These are phyloP conservation scores for Camelina sativa DNA, from an alignment of 345 rosid species.

Conservation along the genomic window DNA sequence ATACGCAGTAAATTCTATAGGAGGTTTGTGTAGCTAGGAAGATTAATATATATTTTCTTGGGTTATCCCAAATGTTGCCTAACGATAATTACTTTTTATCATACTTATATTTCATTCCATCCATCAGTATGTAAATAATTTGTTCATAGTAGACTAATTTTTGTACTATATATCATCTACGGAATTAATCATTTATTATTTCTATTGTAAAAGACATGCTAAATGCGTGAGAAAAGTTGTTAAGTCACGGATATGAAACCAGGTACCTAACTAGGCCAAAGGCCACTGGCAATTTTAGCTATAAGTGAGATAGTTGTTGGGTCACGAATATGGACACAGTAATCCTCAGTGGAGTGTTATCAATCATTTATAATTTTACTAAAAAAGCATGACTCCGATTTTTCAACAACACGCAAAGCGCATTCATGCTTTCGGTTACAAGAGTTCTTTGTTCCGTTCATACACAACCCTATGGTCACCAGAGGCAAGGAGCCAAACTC, in stretches of 20 bases:
- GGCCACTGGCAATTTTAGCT: background rate
- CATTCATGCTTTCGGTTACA: background rate
- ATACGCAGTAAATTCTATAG: background rate
- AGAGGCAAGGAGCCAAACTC: background rate
- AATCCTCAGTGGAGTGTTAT: background rate
- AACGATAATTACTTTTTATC: background rate
- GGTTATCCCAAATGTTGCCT: conserved; percentile 13
- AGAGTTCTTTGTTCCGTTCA: background rate
- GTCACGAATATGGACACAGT: background rate
- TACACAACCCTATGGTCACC: background rate
- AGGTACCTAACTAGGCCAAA: background rate
- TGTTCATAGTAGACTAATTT: background rate
- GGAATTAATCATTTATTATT: background rate
- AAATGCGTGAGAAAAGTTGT: background rate
- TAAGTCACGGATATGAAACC: conserved; percentile 3
- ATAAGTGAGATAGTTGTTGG: conserved; percentile 8
- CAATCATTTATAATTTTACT: background rate
- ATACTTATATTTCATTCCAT: background rate
- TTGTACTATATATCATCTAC: background rate
- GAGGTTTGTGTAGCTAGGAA: background rate
- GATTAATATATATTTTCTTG: conserved; percentile 1
- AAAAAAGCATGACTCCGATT: background rate
- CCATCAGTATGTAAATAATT: background rate
- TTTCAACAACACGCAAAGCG: conserved; percentile 1
- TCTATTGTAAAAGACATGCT: background rate